These are phyloP conservation scores for Aleurites moluccanus DNA, from an alignment of 441 rosid species.

Conservation along the genomic window DNA sequence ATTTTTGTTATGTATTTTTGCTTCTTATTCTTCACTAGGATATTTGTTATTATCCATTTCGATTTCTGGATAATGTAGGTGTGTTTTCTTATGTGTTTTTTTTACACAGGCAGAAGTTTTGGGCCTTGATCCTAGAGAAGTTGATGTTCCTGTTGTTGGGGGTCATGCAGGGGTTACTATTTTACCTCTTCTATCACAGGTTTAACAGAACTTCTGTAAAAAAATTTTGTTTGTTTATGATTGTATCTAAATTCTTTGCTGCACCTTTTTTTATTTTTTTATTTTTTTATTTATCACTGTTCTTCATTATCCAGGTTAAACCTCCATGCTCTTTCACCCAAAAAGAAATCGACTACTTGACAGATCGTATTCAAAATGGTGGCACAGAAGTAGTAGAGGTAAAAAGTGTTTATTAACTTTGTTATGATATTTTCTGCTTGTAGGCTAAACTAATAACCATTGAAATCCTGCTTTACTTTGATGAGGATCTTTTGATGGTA, in stretches of 20 bases:
- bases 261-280: not conserved
- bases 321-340: conserved; percentile 79
- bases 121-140: conserved; percentile 79
- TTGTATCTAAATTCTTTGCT: conserved; percentile 8
- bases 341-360: conserved; percentile 77
- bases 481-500: not conserved
- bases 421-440: not conserved
- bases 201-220: conserved; percentile 23
- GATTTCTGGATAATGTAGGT: not conserved
- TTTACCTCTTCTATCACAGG: conserved; percentile 86
- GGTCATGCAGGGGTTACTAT: conserved; percentile 87
- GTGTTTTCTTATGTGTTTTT: not conserved
- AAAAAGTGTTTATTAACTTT: not conserved
- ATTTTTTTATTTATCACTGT: not conserved
- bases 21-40: not conserved
- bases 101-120: conserved; percentile 63
- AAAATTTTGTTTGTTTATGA: not conserved
- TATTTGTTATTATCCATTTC: not conserved
- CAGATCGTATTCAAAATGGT: conserved; percentile 92
- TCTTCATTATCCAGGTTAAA: conserved; percentile 53
- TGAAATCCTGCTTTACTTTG: not conserved
- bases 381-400: conserved; percentile 99
- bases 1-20: not conserved
- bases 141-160: conserved; percentile 81
- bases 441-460: not conserved